Evolutionary conservation across 176 grass and related monocot genomes (phyloP).

Genomic region (Themeda triandra): DNA sequence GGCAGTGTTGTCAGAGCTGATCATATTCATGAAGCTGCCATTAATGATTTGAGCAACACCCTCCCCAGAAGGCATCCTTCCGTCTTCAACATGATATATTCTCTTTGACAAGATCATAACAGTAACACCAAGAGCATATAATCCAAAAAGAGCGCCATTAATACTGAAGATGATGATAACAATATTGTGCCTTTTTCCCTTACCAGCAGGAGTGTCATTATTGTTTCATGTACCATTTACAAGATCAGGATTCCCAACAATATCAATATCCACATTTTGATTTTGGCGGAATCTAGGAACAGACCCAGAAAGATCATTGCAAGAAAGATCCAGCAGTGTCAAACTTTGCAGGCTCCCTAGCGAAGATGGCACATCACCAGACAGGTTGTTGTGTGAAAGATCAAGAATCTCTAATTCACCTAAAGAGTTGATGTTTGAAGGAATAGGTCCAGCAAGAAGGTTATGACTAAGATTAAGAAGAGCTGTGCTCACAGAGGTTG

Average conservation of each 20-base stretch:
- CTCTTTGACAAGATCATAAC: slow-evolving; percentile 22
- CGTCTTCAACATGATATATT: slow-evolving; percentile 41
- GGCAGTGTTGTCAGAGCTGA: slow-evolving; percentile 32
- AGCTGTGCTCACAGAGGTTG: no score
- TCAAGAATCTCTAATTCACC: slow-evolving; percentile 27
- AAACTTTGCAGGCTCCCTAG: slow-evolving; percentile 19
- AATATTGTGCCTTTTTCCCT: background rate
- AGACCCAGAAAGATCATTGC: slow-evolving; percentile 43
- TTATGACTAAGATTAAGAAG: slow-evolving; percentile 48
- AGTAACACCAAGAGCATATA: slow-evolving; percentile 22
- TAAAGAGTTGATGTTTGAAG: background rate
- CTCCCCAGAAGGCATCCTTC: background rate
- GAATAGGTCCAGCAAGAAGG: slow-evolving; percentile 35
- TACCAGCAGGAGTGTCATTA: background rate
- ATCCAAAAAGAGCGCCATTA: slow-evolving; percentile 33
- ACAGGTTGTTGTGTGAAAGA: no score
- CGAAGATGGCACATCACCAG: slow-evolving; percentile 23
- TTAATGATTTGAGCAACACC: slow-evolving; percentile 31
- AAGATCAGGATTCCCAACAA: slow-evolving; percentile 11
- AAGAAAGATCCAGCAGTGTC: slow-evolving; percentile 32
- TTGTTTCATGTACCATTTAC: background rate
- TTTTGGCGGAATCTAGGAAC: background rate
- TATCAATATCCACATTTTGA: background rate
- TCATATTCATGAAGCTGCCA: slow-evolving; percentile 35
- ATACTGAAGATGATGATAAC: slow-evolving; percentile 30